These are phyloP conservation scores for Kandelia obovata DNA, from an alignment of 345 rosid genomes.

Conservation along the genomic window DNA sequence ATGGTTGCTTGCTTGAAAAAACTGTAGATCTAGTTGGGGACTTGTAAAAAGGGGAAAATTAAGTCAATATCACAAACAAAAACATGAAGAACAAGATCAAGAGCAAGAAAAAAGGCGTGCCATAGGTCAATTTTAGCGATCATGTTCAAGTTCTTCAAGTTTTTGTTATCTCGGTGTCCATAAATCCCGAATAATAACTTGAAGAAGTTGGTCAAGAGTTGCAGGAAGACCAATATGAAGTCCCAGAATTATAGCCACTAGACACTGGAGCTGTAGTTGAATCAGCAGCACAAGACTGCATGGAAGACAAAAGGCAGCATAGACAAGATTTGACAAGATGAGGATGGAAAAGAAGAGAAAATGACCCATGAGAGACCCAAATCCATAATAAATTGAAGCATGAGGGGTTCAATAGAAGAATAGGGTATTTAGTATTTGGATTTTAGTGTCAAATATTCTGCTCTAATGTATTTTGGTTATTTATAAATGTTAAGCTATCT, in stretches of 20 bases:
- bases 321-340: slow-evolving; percentile 3
- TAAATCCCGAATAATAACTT: not conserved
- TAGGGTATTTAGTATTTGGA: no score
- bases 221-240: slow-evolving; percentile 18
- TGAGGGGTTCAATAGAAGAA: no score
- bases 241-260: not conserved
- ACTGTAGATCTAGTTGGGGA: slow-evolving; percentile 19
- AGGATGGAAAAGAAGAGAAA: slow-evolving; percentile 10
- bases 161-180: not conserved
- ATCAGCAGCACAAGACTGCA: slow-evolving; percentile 9
- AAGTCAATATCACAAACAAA: slow-evolving; percentile 8
- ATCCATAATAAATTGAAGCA: slow-evolving; percentile 17
- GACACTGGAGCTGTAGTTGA: slow-evolving; percentile 1
- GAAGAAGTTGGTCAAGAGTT: not conserved
- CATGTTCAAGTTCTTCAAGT: no score
- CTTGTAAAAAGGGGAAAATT: slow-evolving; percentile 20
- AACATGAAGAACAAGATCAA: not conserved
- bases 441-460: no score
- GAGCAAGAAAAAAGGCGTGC: no score
- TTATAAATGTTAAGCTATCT: no score
- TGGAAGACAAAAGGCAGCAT: slow-evolving; percentile 12
- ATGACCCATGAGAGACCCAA: slow-evolving; percentile 36
- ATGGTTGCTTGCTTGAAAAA: slow-evolving; percentile 7
- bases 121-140: slow-evolving; percentile 5
- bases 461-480: no score